phyloP scores from a whole-genome alignment of 345 rosid genomes.

The Garcia nutans region DNA sequence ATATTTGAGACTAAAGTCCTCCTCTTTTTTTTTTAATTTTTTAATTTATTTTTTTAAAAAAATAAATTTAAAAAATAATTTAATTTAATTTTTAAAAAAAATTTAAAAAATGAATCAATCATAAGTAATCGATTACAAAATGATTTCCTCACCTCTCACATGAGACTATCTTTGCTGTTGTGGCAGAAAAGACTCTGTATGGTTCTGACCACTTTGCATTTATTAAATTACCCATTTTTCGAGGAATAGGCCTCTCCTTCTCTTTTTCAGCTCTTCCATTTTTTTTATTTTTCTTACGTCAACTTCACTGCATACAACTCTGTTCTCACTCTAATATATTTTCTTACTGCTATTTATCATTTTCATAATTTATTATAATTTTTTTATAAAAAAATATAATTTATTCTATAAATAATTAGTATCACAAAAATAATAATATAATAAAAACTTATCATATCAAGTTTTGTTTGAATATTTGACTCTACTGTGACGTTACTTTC shows the following conservation, averaged over 20 bases:
- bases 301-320: slow-evolving; percentile 31
- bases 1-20: background rate
- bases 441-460: no score
- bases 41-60: no score
- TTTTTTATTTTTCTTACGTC: slow-evolving; percentile 6
- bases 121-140: slow-evolving; percentile 59
- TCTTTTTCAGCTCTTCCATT: no score
- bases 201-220: slow-evolving; percentile 24
- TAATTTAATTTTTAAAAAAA: no score
- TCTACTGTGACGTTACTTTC: background rate
- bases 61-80: no score
- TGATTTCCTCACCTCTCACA: slow-evolving; percentile 41
- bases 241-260: slow-evolving; percentile 25
- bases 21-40: background rate
- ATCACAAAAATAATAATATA: background rate
- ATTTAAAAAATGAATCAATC: slow-evolving; percentile 30
- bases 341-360: background rate
- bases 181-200: slow-evolving; percentile 27
- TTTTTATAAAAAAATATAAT: no score
- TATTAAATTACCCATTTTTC: slow-evolving; percentile 24
- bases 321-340: slow-evolving; percentile 14
- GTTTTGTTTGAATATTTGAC: background rate
- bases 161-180: slow-evolving; percentile 27
- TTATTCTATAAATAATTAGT: no score
- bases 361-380: no score